phyloP scores from a whole-genome alignment of 2,329 filamentous ascomycete genomes.

The Calonectria pteridis region DNA sequence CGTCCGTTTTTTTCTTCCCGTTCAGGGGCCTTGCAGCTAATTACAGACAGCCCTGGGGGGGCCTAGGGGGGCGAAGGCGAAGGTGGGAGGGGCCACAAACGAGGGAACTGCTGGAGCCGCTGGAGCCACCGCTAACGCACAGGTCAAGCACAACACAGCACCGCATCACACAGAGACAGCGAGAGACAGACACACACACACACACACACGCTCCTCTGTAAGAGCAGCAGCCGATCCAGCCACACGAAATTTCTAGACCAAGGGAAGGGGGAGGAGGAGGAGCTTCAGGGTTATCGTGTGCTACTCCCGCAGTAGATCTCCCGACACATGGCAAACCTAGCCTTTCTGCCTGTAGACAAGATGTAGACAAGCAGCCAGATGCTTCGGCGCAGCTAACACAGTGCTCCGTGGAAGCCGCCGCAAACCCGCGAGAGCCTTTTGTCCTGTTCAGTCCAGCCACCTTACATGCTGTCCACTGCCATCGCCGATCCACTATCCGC shows the following conservation, averaged over 20 bases:
- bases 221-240: conserved; percentile 9
- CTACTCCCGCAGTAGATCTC: conserved; percentile 6
- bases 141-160: conserved; percentile 12
- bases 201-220: background rate
- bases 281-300: background rate
- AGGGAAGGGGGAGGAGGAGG: conserved; percentile 5
- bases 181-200: background rate
- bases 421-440: background rate
- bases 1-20: conserved; percentile 20
- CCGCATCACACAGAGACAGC: background rate
- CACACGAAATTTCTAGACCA: background rate
- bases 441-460: conserved; percentile 17
- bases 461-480: background rate
- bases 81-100: background rate
- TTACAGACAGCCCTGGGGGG: background rate
- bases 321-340: conserved; percentile 7
- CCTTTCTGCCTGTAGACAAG: background rate
- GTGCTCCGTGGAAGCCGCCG: background rate
- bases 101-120: conserved; percentile 12
- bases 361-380: background rate
- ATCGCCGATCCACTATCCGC: conserved; percentile 26
- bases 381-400: background rate
- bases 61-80: background rate
- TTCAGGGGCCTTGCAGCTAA: conserved; percentile 19
- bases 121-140: conserved; percentile 13